Conservation (phyloP, 345 rosid genomes). For the Hypericum perforatum region DNA sequence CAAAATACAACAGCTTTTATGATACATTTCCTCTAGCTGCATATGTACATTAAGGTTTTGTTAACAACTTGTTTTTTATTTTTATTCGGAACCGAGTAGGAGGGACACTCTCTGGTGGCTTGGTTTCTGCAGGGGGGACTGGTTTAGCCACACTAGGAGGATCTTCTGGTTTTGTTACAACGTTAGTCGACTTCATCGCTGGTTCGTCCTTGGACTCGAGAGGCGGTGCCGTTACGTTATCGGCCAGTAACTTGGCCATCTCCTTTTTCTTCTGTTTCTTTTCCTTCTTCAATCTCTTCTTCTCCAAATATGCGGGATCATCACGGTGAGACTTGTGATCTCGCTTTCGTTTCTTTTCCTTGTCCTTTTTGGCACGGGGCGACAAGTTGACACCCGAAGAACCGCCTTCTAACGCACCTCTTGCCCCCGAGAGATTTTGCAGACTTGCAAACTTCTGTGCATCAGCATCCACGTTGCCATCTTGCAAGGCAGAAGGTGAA, state of each 20-base stretch:
- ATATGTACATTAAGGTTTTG: conserved; percentile 15
- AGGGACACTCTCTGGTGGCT: conserved; percentile 11
- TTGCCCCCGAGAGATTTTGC: conserved; percentile 41
- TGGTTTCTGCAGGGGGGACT: conserved; percentile 26
- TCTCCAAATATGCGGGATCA: conserved; percentile 60
- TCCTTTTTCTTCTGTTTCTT: conserved; percentile 75
- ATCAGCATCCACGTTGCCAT: conserved; percentile 34
- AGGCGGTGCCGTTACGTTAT: conserved; percentile 25
- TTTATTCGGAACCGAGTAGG: conserved; percentile 58
- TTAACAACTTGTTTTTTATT: conserved; percentile 53
- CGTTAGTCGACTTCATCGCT: conserved; percentile 11
- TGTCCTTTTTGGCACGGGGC: conserved; percentile 24
- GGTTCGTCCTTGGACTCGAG: conserved; percentile 21
- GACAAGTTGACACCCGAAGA: conserved; percentile 17
- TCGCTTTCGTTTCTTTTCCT: conserved; percentile 36
- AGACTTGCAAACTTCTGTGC: conserved; percentile 57
- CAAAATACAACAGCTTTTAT: too few species aligned
- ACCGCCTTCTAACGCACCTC: conserved; percentile 22
- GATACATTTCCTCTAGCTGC: too few species aligned
- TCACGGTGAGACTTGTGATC: conserved; percentile 25
- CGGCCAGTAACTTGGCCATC: conserved; percentile 43
- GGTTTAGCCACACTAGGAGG: conserved; percentile 31
- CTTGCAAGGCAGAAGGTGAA: conserved; percentile 34
- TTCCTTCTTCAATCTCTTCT: conserved; percentile 79
- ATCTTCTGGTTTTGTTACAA: conserved; percentile 32